A percentile compares a stretch with the other conserved stretches of the same genome.
Conservation (phyloP, 306 rosid genomes). For the Elaeagnus macrophylla region DNA sequence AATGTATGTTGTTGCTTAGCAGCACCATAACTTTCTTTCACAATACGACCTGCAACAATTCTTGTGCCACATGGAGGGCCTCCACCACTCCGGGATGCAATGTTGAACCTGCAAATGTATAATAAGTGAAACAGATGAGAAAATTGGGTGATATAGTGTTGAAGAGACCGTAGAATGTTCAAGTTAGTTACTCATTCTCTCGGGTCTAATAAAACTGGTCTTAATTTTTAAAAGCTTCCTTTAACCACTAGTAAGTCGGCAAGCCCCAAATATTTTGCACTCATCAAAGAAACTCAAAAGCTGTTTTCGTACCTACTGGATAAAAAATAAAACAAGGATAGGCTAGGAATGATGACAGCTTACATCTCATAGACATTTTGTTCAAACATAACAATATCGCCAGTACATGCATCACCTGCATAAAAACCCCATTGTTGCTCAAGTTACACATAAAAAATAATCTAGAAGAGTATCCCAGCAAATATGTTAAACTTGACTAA, state of each 20-base stretch:
- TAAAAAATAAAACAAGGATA: constrained; percentile 1
- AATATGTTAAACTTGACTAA: no score
- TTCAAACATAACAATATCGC: constrained; percentile 86
- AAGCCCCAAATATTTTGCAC: constrained; percentile 2
- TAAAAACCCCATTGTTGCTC: constrained; percentile 2
- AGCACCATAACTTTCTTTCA: constrained; percentile 86
- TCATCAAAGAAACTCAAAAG: constrained; percentile 4
- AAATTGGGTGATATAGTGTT: neutral
- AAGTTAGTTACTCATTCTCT: no score
- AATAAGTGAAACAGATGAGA: constrained; percentile 1
- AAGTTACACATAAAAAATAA: neutral
- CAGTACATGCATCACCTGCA: constrained; percentile 93
- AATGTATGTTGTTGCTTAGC: constrained; percentile 90
- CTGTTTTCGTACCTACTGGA: constrained; percentile 6
- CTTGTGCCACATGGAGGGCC: constrained; percentile 79
- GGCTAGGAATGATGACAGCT: constrained; percentile 17
- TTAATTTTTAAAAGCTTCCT: no score
- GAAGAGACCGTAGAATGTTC: no score
- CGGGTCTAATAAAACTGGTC: no score
- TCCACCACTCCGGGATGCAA: constrained; percentile 59
- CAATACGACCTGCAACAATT: constrained; percentile 70
- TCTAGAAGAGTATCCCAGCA: no score
- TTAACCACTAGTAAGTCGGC: neutral
- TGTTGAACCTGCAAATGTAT: constrained; percentile 44
- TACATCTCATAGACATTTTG: constrained; percentile 83